phyloP scores from a whole-genome alignment of 441 rosid genomes.

The Theobroma grandiflorum region DNA sequence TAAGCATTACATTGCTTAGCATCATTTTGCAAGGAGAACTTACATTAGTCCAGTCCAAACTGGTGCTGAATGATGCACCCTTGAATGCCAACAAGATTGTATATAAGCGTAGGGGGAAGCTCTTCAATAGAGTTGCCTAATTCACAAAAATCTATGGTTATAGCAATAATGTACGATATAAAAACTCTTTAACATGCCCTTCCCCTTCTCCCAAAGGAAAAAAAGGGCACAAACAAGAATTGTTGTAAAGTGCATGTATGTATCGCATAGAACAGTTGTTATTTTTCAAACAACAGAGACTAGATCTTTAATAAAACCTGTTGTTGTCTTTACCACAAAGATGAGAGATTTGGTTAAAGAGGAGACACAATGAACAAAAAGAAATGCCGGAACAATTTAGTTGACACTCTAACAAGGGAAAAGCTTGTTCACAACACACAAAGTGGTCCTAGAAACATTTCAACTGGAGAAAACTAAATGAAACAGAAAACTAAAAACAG shows the following conservation, averaged over 20 bases:
- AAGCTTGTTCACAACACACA: neutral
- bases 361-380: neutral
- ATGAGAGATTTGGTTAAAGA: neutral
- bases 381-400: neutral
- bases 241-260: neutral
- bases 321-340: neutral
- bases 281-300: neutral
- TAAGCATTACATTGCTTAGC: slow-evolving; percentile 5
- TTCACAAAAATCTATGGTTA: slow-evolving; percentile 24
- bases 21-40: slow-evolving; percentile 33
- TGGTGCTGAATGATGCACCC: slow-evolving; percentile 52
- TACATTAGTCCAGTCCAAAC: slow-evolving; percentile 81
- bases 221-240: neutral
- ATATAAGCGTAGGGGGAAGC: slow-evolving; percentile 68
- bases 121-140: slow-evolving; percentile 75
- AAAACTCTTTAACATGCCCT: neutral
- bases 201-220: neutral
- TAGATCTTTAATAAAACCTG: neutral
- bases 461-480: neutral
- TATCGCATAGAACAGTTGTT: neutral
- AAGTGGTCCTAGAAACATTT: neutral
- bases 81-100: slow-evolving; percentile 65
- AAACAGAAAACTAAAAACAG: neutral
- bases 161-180: neutral
- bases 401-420: neutral